phyloP scores from a whole-genome alignment of 2,329 filamentous ascomycete genomes.

The Cladosporium velox region DNA sequence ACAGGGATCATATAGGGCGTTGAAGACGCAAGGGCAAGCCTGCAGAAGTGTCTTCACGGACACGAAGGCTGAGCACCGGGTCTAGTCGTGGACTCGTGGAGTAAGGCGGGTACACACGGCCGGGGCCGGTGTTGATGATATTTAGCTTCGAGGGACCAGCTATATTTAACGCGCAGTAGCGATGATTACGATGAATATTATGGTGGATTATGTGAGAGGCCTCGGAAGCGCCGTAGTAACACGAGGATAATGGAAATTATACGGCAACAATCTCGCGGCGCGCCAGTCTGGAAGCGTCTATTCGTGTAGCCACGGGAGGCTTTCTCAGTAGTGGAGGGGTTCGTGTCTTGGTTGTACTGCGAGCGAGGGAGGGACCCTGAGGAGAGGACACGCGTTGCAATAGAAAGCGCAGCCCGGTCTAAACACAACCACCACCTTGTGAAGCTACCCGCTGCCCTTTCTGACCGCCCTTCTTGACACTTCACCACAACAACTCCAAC shows the following conservation, averaged over 20 bases:
- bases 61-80: background rate
- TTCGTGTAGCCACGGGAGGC: background rate
- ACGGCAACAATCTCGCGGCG: background rate
- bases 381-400: conserved; percentile 9
- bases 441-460: background rate
- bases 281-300: background rate
- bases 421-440: background rate
- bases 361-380: background rate
- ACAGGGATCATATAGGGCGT: background rate
- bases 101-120: conserved; percentile 9
- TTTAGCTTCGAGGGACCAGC: background rate
- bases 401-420: conserved; percentile 5
- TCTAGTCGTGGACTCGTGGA: conserved; percentile 2
- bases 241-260: background rate
- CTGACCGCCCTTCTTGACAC: background rate
- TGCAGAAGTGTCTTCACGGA: conserved; percentile 10
- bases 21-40: background rate
- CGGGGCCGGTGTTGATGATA: background rate
- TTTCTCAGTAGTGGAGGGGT: background rate
- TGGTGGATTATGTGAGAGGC: background rate
- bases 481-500: conserved; percentile 4
- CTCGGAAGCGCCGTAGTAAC: background rate
- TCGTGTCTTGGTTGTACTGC: background rate
- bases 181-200: background rate
- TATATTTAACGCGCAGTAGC: background rate